These are phyloP conservation scores for Macadamia tetraphylla DNA, from an alignment of 164 flowering plant species.

Conservation along the genomic window DNA sequence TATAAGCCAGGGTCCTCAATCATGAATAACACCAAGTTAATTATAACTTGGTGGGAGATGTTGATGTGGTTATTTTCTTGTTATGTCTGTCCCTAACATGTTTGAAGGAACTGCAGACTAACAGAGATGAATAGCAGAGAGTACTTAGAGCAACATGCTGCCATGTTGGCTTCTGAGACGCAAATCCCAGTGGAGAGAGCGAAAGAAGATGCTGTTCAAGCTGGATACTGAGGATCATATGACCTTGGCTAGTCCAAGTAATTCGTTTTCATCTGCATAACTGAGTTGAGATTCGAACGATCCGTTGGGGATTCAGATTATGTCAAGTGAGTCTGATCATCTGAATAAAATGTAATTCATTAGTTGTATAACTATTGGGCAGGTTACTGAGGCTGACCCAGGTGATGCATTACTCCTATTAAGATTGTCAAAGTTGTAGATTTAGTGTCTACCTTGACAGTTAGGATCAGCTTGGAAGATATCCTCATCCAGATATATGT, in stretches of 20 bases:
- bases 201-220: slow-evolving; percentile 19
- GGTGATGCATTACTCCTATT: too few species aligned
- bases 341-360: too few species aligned
- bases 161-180: slow-evolving; percentile 34
- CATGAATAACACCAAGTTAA: too few species aligned
- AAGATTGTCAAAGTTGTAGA: too few species aligned
- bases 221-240: slow-evolving; percentile 5
- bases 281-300: neutral
- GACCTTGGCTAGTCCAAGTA: neutral
- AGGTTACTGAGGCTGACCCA: too few species aligned
- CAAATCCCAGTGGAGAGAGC: slow-evolving; percentile 14
- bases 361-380: too few species aligned
- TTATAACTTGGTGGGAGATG: neutral
- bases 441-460: too few species aligned
- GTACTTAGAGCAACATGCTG: slow-evolving; percentile 73
- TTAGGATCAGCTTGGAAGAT: too few species aligned
- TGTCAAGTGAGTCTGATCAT: too few species aligned
- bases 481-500: too few species aligned
- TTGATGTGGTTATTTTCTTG: neutral
- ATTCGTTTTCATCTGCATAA: neutral
- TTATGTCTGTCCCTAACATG: neutral
- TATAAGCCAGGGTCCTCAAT: too few species aligned
- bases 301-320: too few species aligned
- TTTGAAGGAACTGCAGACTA: slow-evolving; percentile 43
- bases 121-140: slow-evolving; percentile 94